Evolutionary conservation across 2,329 filamentous ascomycete species (phyloP).

Genomic region (Acrodontium crateriforme): DNA sequence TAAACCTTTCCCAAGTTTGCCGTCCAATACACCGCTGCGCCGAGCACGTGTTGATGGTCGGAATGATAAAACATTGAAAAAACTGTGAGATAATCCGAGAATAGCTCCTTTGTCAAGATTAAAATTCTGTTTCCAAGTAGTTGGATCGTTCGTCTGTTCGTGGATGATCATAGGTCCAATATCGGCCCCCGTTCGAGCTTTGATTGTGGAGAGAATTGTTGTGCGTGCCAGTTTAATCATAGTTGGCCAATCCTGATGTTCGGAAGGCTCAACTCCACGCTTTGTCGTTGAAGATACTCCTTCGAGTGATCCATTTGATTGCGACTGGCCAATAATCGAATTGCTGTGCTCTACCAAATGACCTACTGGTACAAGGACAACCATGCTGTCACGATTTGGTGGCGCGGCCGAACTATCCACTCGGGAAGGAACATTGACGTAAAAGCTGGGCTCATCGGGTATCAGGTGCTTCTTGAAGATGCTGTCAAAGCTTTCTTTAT

Average conservation of each 20-base stretch:
- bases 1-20: slow-evolving; percentile 14
- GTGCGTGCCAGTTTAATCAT: slow-evolving; percentile 46
- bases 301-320: slow-evolving; percentile 7
- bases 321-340: too few species aligned
- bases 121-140: slow-evolving; percentile 51
- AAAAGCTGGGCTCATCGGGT: slow-evolving; percentile 57
- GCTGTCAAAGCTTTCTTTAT: slow-evolving; percentile 57
- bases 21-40: slow-evolving; percentile 31
- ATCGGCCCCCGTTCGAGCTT: slow-evolving; percentile 44
- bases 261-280: slow-evolving; percentile 25
- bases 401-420: slow-evolving; percentile 57
- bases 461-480: slow-evolving; percentile 59
- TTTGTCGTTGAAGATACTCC: too few species aligned
- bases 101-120: slow-evolving; percentile 66
- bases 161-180: slow-evolving; percentile 39
- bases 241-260: slow-evolving; percentile 45
- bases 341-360: slow-evolving; percentile 42
- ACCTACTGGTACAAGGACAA: slow-evolving; percentile 59
- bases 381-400: slow-evolving; percentile 47
- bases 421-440: slow-evolving; percentile 61
- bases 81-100: slow-evolving; percentile 55
- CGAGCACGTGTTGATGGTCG: slow-evolving; percentile 46
- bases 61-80: slow-evolving; percentile 60
- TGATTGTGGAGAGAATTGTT: slow-evolving; percentile 48
- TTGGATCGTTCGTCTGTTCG: slow-evolving; percentile 53